Percentiles rank a stretch among this genome's conserved stretches.
Conservation (phyloP, 345 rosid genomes). For the Eucalyptus regnans region DNA sequence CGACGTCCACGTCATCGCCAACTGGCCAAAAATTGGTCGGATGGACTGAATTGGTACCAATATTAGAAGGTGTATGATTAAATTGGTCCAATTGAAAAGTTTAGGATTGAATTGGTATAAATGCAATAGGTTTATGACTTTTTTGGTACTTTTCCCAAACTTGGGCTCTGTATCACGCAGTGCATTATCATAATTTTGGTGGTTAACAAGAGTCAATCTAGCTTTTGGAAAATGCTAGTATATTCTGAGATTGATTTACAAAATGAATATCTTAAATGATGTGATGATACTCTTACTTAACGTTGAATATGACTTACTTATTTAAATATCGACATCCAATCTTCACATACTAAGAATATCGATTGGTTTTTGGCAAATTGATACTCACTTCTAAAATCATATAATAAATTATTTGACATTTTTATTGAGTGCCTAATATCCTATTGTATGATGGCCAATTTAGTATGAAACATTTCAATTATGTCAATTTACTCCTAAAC, state of each 20-base stretch:
- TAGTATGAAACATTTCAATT: too few species aligned
- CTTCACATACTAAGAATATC: not conserved
- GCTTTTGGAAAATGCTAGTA: not conserved
- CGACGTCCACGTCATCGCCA: fast-evolving
- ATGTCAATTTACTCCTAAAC: too few species aligned
- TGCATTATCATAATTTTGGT: not conserved
- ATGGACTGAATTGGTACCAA: fast-evolving
- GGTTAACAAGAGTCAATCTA: not conserved
- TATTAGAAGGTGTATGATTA: too few species aligned
- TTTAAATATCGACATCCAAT: not conserved
- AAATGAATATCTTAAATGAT: not conserved
- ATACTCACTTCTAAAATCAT: not conserved
- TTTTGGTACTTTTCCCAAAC: not conserved
- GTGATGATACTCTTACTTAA: not conserved
- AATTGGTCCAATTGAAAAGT: too few species aligned
- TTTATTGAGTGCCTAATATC: not conserved
- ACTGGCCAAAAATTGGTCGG: fast-evolving
- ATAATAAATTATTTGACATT: not conserved
- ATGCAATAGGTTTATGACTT: too few species aligned
- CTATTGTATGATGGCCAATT: not conserved
- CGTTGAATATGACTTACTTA: not conserved
- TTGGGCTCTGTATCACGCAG: not conserved
- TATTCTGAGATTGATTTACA: not conserved
- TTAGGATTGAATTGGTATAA: too few species aligned
- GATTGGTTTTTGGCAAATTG: not conserved